A percentile compares a stretch with the other conserved stretches of the same genome.
These are phyloP conservation scores for Tetrapyrgos nigripes DNA, from an alignment of 1,284 basidiomycete genomes.

Conservation along the genomic window DNA sequence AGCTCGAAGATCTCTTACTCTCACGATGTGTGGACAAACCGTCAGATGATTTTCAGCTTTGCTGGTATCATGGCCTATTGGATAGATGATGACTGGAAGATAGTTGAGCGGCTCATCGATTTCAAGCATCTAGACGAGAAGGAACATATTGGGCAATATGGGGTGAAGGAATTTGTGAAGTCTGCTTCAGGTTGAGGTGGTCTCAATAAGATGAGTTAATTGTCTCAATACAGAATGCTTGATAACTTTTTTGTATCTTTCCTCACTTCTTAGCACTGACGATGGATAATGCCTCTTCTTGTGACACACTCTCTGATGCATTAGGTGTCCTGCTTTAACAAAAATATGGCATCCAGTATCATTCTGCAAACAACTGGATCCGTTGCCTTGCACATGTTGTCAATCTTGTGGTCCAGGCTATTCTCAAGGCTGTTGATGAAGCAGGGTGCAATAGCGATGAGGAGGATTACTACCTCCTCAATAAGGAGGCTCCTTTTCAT, in stretches of 20 bases:
- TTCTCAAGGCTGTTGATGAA: slow-evolving; percentile 33
- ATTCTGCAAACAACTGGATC: slow-evolving; percentile 20
- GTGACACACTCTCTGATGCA: slow-evolving; percentile 17
- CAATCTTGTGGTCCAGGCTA: slow-evolving; percentile 44
- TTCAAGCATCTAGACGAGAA: slow-evolving; percentile 34
- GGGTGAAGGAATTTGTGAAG: slow-evolving; percentile 29
- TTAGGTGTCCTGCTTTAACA: slow-evolving; percentile 12
- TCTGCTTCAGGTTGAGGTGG: slow-evolving; percentile 21
- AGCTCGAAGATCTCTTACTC: slow-evolving; percentile 33
- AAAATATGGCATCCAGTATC: slow-evolving; percentile 19
- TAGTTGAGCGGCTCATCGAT: slow-evolving; percentile 34
- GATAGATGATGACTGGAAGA: slow-evolving; percentile 37
- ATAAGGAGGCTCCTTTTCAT: slow-evolving; percentile 34
- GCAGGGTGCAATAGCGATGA: slow-evolving; percentile 35
- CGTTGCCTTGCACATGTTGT: too few relatives aligned
- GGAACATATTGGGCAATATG: slow-evolving; percentile 34
- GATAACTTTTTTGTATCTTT: background rate
- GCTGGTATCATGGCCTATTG: slow-evolving; percentile 31
- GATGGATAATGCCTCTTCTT: too few relatives aligned
- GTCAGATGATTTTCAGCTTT: too few relatives aligned
- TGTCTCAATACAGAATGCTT: background rate
- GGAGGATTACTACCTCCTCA: slow-evolving; percentile 30
- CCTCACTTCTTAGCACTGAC: slow-evolving; percentile 1
- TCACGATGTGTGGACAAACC: slow-evolving; percentile 38
- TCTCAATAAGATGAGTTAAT: slow-evolving; percentile 35